Evolutionary conservation across 192 early-diverging fungal genomes (phyloP), one percentile per base, ranked within the genome.

Genomic region (Linnemannia hyalina): DNA sequence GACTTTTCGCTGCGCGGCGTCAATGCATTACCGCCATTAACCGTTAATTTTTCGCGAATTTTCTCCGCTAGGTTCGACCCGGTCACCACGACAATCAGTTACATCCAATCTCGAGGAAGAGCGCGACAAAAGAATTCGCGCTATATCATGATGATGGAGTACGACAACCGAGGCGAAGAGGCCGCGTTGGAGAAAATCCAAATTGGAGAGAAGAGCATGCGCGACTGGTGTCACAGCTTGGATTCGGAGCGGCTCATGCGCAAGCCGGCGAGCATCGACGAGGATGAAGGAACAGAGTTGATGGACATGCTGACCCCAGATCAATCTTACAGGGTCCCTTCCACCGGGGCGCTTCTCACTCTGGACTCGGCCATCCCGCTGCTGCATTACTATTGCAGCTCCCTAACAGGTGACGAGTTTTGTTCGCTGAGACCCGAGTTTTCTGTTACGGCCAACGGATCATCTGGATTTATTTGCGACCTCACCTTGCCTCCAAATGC

Each of bases 71-170:
- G 94, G 63, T 97, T 97, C 82, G 95, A 98, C 44, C 91, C 95
- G 72, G 94, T 94, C 70, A 89, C 90, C 20, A 95, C 95, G 0
- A 85, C 94, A 4, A 94, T 94, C 52, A 91, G 94, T 74, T 93
- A 97, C 71, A 98, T 99, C 11, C 97, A 98, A 84, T 97, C 96
- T n/a, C 93, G 96, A 40, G 97, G 97, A 20, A 91, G 97, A 22
- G 97, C 97, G 6, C 92, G 96, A 15, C 92, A 94, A 74, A 85
- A 86, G 22, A 88, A 93, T 70, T 96, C 96, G 29, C 90, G 92
- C 46, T 98, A 94, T 74, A 92, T 97, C 32, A 88, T 97, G 22
- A 91, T 99, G 91, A 92, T 94, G 26, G 86, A 95, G 73, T 60
- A 78, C 16, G 82, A 85, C 22, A 90, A 95, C 57, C 38, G 65